A percentile compares a stretch with the other conserved stretches of the same genome.
Conservation (phyloP, 176 grass and related monocot genomes). For the Phyllostachys edulis region DNA sequence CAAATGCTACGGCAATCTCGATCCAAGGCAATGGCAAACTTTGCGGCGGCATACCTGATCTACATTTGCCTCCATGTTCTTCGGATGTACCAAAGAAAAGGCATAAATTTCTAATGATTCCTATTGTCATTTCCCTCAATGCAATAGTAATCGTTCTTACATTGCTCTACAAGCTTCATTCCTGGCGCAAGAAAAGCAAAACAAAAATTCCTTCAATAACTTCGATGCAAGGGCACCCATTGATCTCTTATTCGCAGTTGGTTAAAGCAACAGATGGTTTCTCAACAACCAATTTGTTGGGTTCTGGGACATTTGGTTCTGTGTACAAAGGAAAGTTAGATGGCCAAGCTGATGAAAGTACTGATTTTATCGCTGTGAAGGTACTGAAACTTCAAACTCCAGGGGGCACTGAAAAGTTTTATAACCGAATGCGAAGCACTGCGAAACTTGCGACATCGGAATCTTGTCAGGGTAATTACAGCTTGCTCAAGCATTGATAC, state of each 20-base stretch:
- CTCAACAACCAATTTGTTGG: not conserved
- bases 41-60: slow-evolving; percentile 25
- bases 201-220: not conserved
- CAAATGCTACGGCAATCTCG: slow-evolving; percentile 18
- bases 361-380: slow-evolving; percentile 22
- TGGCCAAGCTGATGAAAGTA: not conserved
- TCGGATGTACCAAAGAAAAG: not conserved
- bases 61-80: slow-evolving; percentile 25
- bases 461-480: slow-evolving; percentile 33
- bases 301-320: slow-evolving; percentile 20
- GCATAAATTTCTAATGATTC: not conserved
- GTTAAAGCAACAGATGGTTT: slow-evolving; percentile 21
- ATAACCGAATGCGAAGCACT: slow-evolving; percentile 26
- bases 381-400: slow-evolving; percentile 27
- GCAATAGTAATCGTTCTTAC: not conserved
- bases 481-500: slow-evolving; percentile 31
- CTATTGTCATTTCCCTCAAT: slow-evolving; percentile 9
- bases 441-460: slow-evolving; percentile 2
- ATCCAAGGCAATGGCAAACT: slow-evolving; percentile 34
- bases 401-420: slow-evolving; percentile 18
- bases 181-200: not conserved
- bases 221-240: not conserved
- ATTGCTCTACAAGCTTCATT: not conserved
- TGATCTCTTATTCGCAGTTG: not conserved
- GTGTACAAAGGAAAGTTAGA: slow-evolving; percentile 22